Evolutionary conservation across 305 asterid genomes (phyloP).

Genomic region (Fraxinus ornus): DNA sequence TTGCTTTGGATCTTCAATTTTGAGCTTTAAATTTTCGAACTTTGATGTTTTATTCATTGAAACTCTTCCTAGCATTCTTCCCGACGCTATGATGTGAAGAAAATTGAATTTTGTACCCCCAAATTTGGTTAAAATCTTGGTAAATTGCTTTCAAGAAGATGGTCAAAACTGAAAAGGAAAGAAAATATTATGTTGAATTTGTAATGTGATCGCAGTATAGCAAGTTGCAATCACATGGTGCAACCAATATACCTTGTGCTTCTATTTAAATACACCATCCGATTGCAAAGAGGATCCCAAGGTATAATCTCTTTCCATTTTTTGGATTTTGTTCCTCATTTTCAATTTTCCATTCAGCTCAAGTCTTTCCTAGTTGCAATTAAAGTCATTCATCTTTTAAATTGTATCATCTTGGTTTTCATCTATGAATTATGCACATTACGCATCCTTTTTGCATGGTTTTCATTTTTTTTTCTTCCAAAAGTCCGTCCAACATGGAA

Average conservation of each 20-base stretch:
- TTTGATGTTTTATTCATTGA: neutral
- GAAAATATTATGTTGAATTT: neutral
- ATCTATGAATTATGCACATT: too few species aligned
- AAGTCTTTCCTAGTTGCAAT: neutral
- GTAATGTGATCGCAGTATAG: neutral
- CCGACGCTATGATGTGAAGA: neutral
- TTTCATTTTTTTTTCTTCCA: too few species aligned
- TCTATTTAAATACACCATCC: neutral
- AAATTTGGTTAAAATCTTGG: neutral
- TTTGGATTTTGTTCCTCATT: neutral
- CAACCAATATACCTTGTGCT: neutral
- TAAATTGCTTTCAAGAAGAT: neutral
- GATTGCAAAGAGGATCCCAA: neutral
- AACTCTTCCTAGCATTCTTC: neutral
- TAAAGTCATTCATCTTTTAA: too few species aligned
- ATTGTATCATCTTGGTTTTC: too few species aligned
- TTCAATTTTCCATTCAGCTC: neutral
- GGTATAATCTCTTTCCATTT: neutral
- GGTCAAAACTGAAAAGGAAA: neutral
- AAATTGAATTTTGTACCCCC: neutral
- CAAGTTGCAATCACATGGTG: neutral
- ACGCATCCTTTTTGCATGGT: too few species aligned
- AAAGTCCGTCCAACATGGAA: too few species aligned
- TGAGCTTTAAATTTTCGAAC: neutral
- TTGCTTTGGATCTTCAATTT: neutral